A percentile compares a stretch with the other conserved stretches of the same genome.
phyloP scores from a whole-genome alignment of 2,329 filamentous ascomycete species.

The Aureobasidium zeae region DNA sequence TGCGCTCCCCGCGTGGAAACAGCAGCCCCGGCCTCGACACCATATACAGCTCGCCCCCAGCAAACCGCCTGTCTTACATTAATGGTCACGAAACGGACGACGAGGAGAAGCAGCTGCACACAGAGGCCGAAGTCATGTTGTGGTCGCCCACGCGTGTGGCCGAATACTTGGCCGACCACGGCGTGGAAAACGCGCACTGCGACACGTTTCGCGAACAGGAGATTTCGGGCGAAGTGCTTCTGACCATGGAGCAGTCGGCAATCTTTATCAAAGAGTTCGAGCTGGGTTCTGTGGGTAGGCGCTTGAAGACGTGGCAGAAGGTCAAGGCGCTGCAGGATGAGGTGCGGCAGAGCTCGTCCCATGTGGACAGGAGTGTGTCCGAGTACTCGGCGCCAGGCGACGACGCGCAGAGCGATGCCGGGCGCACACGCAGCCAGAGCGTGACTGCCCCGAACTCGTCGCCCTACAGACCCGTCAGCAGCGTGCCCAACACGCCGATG shows the following conservation, averaged over 20 bases:
- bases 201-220: conserved; percentile 93
- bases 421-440: conserved; percentile 36
- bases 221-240: conserved; percentile 82
- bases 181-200: conserved; percentile 82
- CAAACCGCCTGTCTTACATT: conserved; percentile 77
- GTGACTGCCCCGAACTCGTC: conserved; percentile 3
- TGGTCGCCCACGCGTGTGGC: conserved; percentile 81
- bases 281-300: conserved; percentile 77
- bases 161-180: conserved; percentile 75
- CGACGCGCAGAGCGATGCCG: conserved; percentile 31
- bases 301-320: conserved; percentile 93
- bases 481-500: conserved; percentile 4
- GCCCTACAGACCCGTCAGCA: conserved; percentile 7
- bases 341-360: conserved; percentile 52
- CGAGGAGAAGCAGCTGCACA: conserved; percentile 67
- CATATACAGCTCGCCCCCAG: conserved; percentile 60
- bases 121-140: conserved; percentile 60
- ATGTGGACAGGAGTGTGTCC: conserved; percentile 30
- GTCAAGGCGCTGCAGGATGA: conserved; percentile 88
- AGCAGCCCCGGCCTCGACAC: conserved; percentile 66
- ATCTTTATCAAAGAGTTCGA: conserved; percentile 94
- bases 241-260: conserved; percentile 92
- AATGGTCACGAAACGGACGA: conserved; percentile 92
- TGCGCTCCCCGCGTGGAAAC: conserved; percentile 54
- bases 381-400: conserved; percentile 33